Evolutionary conservation across 2,329 filamentous ascomycete species (phyloP), one percentile per base, ranked within the genome.

Genomic region (Microsporum ferrugineum): DNA sequence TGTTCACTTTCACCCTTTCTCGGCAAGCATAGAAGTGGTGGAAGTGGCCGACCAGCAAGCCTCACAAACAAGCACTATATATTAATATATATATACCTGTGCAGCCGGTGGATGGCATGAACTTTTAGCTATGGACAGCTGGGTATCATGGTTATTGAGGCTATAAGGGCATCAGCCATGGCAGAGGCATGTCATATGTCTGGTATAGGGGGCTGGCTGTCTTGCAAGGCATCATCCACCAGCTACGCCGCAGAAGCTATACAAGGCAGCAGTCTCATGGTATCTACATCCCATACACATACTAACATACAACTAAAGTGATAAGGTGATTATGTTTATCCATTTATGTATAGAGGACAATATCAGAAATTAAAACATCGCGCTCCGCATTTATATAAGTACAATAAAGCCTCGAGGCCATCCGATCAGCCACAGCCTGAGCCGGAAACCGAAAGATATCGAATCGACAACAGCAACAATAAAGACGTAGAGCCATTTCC

Each of bases 331-430:
- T 23, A 43, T 23, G 6, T 43, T 43, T 43, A 43, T 43, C 3
- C 4, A 31, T 51, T 51, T 51, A 31, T 47, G 43, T 51, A 51
- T 51, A 29, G 14, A 55, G 29, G 51, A 8, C 36, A 55, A 17
- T 55, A 17, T 55, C 29, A 23, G 17, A n/a, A n/a, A 36, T 34
- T 34, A 55, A 55, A 36, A 36, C 33, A n/a, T 34, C 34, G 51
- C 23, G 33, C 51, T 34, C 51, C 51, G 51, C 36, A 55, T 51
- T 51, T 51, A 29, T 55, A 55, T 34, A 55, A 55, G 33, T 55
- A 55, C 51, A 55, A 23, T 51, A 51, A 23, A 51, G 45, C 45
- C 45, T 29, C 31, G 31, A 51, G 39, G 45, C 45, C 45, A 51
- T 4, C 39, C 7, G 14, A n/a, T 23, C 17, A 49, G 43, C 45